Percentiles rank a stretch among this genome's conserved stretches.
Conservation (phyloP, 148 eudicot genomes). For the Pharnaceum exiguum region DNA sequence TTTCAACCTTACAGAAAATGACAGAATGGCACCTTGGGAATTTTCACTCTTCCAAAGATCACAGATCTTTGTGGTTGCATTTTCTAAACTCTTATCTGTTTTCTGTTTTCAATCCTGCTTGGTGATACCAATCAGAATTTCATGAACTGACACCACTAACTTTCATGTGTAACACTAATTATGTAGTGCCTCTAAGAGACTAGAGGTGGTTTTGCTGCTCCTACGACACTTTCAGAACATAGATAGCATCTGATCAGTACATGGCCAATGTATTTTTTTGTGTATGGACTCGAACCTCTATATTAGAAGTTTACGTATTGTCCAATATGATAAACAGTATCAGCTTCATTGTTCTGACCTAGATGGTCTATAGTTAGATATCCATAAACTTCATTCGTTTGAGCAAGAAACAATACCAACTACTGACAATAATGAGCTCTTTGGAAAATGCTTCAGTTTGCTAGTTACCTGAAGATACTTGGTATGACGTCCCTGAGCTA, state of each 20-base stretch:
- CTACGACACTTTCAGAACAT: too few species aligned
- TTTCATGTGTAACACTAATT: too few species aligned
- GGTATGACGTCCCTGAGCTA: not conserved
- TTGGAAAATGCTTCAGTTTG: not conserved
- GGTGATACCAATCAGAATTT: not conserved
- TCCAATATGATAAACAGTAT: too few species aligned
- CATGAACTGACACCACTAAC: too few species aligned
- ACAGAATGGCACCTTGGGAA: conserved; percentile 6
- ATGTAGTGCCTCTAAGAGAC: too few species aligned
- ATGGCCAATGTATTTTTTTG: too few species aligned
- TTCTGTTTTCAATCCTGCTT: not conserved
- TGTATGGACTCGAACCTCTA: too few species aligned
- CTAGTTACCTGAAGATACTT: not conserved
- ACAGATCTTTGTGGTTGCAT: not conserved
- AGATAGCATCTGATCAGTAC: too few species aligned
- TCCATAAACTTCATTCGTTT: not conserved
- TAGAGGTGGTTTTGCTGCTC: too few species aligned
- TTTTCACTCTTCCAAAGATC: not conserved
- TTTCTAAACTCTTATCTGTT: not conserved
- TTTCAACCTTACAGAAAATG: not conserved
- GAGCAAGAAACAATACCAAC: not conserved
- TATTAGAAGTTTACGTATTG: too few species aligned
- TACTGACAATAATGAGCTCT: not conserved
- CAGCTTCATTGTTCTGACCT: too few species aligned
- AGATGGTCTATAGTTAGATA: too few species aligned